Percentiles rank a stretch among this genome's conserved stretches.
These are phyloP conservation scores for Ceratocystiopsis minuta DNA, from an alignment of 2,329 filamentous ascomycete species.

Conservation along the genomic window DNA sequence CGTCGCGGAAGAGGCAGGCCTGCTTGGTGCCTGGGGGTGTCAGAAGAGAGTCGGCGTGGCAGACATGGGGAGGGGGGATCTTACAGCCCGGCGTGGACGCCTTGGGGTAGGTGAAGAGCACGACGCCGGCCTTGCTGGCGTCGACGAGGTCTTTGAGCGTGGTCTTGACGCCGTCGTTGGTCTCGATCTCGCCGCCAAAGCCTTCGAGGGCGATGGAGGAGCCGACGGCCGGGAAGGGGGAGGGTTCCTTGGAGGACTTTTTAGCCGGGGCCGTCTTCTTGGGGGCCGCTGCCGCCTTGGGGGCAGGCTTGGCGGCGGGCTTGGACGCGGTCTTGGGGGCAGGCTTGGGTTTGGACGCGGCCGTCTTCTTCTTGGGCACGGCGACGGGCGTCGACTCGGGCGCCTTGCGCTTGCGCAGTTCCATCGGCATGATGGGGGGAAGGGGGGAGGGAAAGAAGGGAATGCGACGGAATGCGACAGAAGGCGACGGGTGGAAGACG, in stretches of 20 bases:
- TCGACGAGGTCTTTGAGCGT: conserved; percentile 66
- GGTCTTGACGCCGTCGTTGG: conserved; percentile 65
- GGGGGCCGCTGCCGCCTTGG: conserved; percentile 13
- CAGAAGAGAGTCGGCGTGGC: not conserved
- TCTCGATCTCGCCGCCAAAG: conserved; percentile 60
- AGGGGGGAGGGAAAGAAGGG: not conserved
- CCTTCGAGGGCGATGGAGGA: conserved; percentile 36
- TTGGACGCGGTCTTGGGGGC: conserved; percentile 8
- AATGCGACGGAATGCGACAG: not conserved
- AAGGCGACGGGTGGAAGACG: not conserved
- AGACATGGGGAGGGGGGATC: conserved; percentile 18
- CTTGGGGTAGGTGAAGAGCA: conserved; percentile 90
- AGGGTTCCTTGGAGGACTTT: conserved; percentile 16
- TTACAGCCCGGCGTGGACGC: conserved; percentile 89
- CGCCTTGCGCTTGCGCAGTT: conserved; percentile 44
- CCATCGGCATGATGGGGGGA: conserved; percentile 30
- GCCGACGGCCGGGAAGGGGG: conserved; percentile 25
- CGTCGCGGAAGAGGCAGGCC: conserved; percentile 83
- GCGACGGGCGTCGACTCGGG: conserved; percentile 27
- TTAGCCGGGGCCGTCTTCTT: conserved; percentile 8
- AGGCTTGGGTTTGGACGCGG: conserved; percentile 15
- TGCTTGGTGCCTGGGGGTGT: conserved; percentile 60
- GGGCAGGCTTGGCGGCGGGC: conserved; percentile 7
- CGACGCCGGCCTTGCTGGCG: conserved; percentile 68
- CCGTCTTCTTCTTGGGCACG: conserved; percentile 23